Evolutionary conservation across 345 rosid genomes (phyloP).

Genomic region (Durio zibethinus): DNA sequence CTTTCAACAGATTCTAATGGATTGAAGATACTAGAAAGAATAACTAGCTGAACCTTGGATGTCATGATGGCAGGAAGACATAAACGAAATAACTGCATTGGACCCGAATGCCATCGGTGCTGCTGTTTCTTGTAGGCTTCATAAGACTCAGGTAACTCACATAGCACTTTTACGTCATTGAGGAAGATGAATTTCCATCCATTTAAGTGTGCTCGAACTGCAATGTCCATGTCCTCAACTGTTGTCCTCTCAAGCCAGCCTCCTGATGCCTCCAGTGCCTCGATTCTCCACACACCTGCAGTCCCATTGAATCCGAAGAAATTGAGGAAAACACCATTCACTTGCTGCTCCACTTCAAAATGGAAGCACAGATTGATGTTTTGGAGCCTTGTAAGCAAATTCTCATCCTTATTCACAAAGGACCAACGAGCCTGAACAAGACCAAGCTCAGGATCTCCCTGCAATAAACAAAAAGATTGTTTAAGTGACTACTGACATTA

Average conservation of each 20-base stretch:
- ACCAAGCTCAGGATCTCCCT: conserved; percentile 84
- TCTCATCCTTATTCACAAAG: conserved; percentile 89
- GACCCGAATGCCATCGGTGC: conserved; percentile 95
- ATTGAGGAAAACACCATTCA: conserved; percentile 66
- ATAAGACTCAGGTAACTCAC: conserved; percentile 81
- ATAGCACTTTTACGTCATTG: conserved; percentile 72
- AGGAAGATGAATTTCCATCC: conserved; percentile 88
- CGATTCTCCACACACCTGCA: conserved; percentile 89
- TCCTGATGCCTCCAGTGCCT: conserved; percentile 79
- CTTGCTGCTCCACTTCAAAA: conserved; percentile 94
- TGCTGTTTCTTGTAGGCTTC: conserved; percentile 91
- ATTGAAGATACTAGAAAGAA: neutral
- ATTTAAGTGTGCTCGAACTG: conserved; percentile 79
- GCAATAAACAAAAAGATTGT: conserved; percentile 19
- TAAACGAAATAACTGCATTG: conserved; percentile 82
- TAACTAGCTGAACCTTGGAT: conserved; percentile 53
- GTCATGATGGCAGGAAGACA: conserved; percentile 70
- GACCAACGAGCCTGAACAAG: conserved; percentile 92
- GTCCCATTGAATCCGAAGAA: conserved; percentile 96
- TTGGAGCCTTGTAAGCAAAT: conserved; percentile 81
- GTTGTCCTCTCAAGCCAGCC: conserved; percentile 96
- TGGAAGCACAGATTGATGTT: conserved; percentile 87
- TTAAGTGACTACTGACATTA: neutral
- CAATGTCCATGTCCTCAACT: conserved; percentile 92
- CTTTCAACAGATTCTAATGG: neutral